Conservation (phyloP, 2,329 filamentous ascomycete genomes). For the Proliferodiscus dingleyae region DNA sequence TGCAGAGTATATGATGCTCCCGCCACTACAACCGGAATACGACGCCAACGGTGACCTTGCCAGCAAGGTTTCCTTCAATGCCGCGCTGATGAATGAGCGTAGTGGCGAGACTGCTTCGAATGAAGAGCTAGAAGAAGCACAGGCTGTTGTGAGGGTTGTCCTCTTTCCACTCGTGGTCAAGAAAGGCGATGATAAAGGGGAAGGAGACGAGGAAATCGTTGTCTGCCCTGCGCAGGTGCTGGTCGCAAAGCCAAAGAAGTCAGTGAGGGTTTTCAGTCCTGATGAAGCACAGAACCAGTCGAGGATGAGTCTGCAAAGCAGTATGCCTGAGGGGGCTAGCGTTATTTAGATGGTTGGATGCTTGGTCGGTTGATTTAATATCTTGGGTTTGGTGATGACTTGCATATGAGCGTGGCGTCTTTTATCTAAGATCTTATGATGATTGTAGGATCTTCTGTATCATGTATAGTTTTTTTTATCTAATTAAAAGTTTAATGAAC, state of each 20-base stretch:
- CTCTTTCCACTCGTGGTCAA: constrained; percentile 96
- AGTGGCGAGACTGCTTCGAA: constrained; percentile 64
- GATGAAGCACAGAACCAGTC: constrained; percentile 20
- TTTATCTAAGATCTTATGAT: constrained; percentile 1
- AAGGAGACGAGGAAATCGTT: constrained; percentile 90
- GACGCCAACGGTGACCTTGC: constrained; percentile 87
- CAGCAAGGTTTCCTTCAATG: constrained; percentile 86
- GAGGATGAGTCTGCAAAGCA: constrained; percentile 30
- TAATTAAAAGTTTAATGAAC: too few relatives aligned
- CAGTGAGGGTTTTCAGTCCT: constrained; percentile 23
- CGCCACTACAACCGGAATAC: constrained; percentile 89
- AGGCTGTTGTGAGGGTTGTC: constrained; percentile 80
- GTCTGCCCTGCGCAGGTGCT: constrained; percentile 94
- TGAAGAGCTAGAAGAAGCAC: constrained; percentile 71
- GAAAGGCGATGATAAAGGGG: constrained; percentile 82
- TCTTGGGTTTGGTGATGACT: constrained; percentile 13
- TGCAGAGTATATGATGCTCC: constrained; percentile 98
- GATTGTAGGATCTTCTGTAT: constrained; percentile 16
- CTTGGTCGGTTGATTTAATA: too few relatives aligned
- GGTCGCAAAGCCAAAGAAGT: constrained; percentile 49
- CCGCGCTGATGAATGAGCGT: constrained; percentile 90
- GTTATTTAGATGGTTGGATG: constrained; percentile 25
- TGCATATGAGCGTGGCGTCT: constrained; percentile 17
- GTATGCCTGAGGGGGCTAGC: constrained; percentile 25
- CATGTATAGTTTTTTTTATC: constrained; percentile 10